Percentiles rank a stretch among this genome's conserved stretches.
These are phyloP conservation scores for Magnaporthiopsis poae DNA, from an alignment of 2,329 filamentous ascomycete species.

Conservation along the genomic window DNA sequence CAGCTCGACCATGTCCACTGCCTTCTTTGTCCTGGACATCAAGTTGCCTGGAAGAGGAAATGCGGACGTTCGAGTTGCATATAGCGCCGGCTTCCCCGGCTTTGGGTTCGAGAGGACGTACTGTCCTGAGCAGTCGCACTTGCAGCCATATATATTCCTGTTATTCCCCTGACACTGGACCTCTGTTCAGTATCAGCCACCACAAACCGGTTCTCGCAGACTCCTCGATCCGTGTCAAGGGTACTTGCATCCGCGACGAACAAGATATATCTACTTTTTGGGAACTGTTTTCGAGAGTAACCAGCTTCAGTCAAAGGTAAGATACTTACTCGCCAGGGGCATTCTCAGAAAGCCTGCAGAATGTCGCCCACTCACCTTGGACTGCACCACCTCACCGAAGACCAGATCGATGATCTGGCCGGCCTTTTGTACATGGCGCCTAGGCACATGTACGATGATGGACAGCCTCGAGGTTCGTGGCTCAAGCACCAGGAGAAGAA, in stretches of 20 bases:
- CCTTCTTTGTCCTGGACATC: not conserved
- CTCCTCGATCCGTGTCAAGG: not conserved
- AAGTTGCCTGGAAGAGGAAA: not conserved
- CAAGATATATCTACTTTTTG: not conserved
- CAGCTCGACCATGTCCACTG: not conserved
- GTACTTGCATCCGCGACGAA: not conserved
- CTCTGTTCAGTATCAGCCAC: not conserved
- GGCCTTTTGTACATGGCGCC: not conserved
- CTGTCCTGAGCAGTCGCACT: not conserved
- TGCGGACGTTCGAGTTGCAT: not conserved
- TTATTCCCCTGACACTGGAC: no score
- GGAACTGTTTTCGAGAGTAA: not conserved
- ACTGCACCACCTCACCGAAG: not conserved
- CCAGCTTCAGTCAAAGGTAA: not conserved
- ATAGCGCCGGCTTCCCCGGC: not conserved
- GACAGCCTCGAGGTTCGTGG: constrained; percentile 1
- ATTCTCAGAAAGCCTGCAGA: not conserved
- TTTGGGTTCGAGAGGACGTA: not conserved
- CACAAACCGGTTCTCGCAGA: not conserved
- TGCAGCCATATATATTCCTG: not conserved
- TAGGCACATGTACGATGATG: not conserved
- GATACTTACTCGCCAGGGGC: not conserved
- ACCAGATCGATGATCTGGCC: not conserved
- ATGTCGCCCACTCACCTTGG: not conserved
- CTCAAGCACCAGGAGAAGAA: constrained; percentile 1